Evolutionary conservation across 129 eudicot genomes (phyloP).

Genomic region (Pulicaria dysenterica): DNA sequence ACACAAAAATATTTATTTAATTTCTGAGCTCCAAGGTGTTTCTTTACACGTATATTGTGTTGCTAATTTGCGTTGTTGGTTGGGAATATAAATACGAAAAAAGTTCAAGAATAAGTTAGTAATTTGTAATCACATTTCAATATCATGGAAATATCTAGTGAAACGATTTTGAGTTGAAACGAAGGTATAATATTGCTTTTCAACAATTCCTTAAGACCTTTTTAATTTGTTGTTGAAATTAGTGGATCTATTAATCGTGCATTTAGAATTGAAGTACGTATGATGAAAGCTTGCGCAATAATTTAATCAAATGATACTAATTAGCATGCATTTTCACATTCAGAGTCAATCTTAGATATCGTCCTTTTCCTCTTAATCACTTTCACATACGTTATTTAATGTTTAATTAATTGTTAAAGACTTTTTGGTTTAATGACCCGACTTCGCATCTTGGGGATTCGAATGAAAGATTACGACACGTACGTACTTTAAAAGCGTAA

Average conservation of each 20-base stretch:
- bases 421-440: conserved; percentile 1
- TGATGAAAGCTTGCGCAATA: conserved; percentile 6
- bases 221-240: conserved; percentile 25
- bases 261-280: background rate
- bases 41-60: too few species aligned
- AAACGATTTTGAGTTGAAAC: conserved; percentile 21
- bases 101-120: background rate
- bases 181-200: conserved; percentile 6
- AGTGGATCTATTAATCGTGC: conserved; percentile 20
- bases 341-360: conserved; percentile 10
- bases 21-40: too few species aligned
- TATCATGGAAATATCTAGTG: conserved; percentile 22
- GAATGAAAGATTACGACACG: background rate
- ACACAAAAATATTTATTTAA: too few species aligned
- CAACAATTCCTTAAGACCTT: background rate
- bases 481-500: background rate
- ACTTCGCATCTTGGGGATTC: background rate
- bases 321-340: conserved; percentile 27
- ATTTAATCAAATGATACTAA: conserved; percentile 18
- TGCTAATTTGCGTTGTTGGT: too few species aligned
- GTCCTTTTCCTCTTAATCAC: background rate
- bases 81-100: too few species aligned
- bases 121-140: background rate
- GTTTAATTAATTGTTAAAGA: background rate
- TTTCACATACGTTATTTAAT: background rate